Conservation (phyloP, 495 filamentous ascomycete species). For the Cenococcum geophilum region DNA sequence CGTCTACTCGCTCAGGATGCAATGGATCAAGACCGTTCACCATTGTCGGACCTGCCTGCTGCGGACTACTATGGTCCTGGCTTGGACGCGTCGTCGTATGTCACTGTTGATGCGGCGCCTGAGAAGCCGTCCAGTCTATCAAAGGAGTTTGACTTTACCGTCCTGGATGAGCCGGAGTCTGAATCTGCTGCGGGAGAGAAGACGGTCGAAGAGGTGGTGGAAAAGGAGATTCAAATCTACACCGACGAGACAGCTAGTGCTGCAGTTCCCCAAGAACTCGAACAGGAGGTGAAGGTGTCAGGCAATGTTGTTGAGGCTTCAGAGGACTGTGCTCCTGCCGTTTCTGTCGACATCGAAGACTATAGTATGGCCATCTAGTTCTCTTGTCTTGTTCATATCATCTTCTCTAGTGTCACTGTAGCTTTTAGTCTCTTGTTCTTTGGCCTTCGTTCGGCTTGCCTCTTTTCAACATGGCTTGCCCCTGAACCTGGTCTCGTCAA, state of each 20-base stretch:
- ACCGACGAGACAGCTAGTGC: constrained; percentile 8
- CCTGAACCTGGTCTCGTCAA: background rate
- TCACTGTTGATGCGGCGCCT: constrained; percentile 31
- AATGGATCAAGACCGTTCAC: constrained; percentile 55
- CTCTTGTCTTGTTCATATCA: background rate
- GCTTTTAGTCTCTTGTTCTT: background rate
- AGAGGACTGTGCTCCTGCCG: background rate
- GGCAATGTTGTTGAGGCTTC: background rate
- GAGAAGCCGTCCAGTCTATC: constrained; percentile 27
- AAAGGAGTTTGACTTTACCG: constrained; percentile 29
- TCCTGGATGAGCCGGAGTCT: constrained; percentile 6
- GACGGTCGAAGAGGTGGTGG: background rate
- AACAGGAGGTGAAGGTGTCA: background rate
- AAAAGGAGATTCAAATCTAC: constrained; percentile 20
- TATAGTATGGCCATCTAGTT: background rate
- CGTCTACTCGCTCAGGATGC: constrained; percentile 35
- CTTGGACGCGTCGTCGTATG: constrained; percentile 54
- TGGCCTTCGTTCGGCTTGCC: background rate
- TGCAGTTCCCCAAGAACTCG: background rate
- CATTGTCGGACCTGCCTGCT: constrained; percentile 63
- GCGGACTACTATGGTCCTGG: constrained; percentile 68
- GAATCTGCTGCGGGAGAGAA: constrained; percentile 6
- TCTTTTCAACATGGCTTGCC: background rate
- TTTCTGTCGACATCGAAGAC: background rate
- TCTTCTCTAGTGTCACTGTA: background rate